These are phyloP conservation scores for Flagelloscypha sp. DNA, from an alignment of 768 basidiomycete species.

Conservation along the genomic window DNA sequence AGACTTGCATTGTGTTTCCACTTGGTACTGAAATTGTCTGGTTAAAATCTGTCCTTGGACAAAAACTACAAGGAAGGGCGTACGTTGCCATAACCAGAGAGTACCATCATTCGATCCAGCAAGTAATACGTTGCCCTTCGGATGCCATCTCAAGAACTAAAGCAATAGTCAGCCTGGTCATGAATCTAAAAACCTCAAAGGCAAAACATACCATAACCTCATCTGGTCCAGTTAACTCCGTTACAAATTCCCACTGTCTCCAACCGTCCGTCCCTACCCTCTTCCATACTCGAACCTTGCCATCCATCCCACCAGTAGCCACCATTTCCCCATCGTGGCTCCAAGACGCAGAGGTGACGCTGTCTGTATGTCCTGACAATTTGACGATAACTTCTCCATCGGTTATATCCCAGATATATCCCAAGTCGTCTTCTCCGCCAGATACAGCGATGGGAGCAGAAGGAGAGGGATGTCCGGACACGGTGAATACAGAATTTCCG, in stretches of 20 bases:
- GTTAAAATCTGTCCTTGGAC: conserved; percentile 1
- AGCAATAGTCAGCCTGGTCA: conserved; percentile 5
- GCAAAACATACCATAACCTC: conserved; percentile 75
- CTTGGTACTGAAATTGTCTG: conserved; percentile 64
- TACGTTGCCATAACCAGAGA: conserved; percentile 96
- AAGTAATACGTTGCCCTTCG: conserved; percentile 79
- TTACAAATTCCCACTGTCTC: conserved; percentile 89
- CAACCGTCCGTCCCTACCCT: conserved; percentile 70
- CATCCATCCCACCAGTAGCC: conserved; percentile 98
- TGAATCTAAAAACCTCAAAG: background rate
- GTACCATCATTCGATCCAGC: conserved; percentile 91
- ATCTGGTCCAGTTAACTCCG: conserved; percentile 87
- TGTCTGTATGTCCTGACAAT: conserved; percentile 89
- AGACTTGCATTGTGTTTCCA: conserved; percentile 92
- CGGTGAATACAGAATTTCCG: conserved; percentile 69
- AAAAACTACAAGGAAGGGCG: conserved; percentile 19
- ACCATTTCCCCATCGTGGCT: conserved; percentile 87
- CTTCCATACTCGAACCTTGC: conserved; percentile 86
- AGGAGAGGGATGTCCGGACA: conserved; percentile 74
- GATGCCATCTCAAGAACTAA: conserved; percentile 95
- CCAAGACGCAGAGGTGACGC: conserved; percentile 73
- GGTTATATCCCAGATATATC: conserved; percentile 87
- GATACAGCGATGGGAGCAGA: conserved; percentile 79
- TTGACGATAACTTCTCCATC: conserved; percentile 75
- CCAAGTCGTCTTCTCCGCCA: conserved; percentile 92